Conservation (phyloP, 1,284 basidiomycete species). For the Lentinula novae-zelandiae region DNA sequence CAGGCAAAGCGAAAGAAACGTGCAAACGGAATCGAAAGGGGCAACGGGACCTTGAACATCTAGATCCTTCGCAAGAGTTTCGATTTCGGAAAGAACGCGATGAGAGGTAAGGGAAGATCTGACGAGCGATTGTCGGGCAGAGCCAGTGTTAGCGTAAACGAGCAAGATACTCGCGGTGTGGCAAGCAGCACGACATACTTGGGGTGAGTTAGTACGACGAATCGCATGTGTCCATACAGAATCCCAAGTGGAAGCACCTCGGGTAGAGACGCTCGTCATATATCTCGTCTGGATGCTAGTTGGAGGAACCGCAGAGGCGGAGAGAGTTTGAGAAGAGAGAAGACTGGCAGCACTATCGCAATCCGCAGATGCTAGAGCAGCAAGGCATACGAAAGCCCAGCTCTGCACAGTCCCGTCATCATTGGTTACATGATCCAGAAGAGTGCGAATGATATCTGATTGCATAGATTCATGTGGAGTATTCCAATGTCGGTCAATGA, state of each 20-base stretch:
- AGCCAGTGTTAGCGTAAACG: conserved; percentile 26
- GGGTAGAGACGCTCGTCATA: conserved; percentile 13
- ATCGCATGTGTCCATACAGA: conserved; percentile 80
- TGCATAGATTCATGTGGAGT: conserved; percentile 56
- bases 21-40: conserved; percentile 84
- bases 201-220: conserved; percentile 63
- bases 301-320: conserved; percentile 15
- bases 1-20: conserved; percentile 69
- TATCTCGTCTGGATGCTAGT: background rate
- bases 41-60: conserved; percentile 84
- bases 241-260: conserved; percentile 54
- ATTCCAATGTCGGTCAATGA: conserved; percentile 74
- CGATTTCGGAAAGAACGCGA: conserved; percentile 65
- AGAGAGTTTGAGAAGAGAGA: conserved; percentile 8
- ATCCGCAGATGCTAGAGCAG: conserved; percentile 60
- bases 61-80: conserved; percentile 72
- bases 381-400: conserved; percentile 80
- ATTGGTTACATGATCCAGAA: conserved; percentile 60
- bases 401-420: conserved; percentile 69
- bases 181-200: conserved; percentile 76
- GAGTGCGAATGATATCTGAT: conserved; percentile 46
- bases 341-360: background rate
- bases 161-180: conserved; percentile 67
- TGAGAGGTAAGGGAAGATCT: conserved; percentile 48
- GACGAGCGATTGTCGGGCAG: conserved; percentile 20